phyloP scores from a whole-genome alignment of 805 yeast genomes.

The Starmerella kuoi region DNA sequence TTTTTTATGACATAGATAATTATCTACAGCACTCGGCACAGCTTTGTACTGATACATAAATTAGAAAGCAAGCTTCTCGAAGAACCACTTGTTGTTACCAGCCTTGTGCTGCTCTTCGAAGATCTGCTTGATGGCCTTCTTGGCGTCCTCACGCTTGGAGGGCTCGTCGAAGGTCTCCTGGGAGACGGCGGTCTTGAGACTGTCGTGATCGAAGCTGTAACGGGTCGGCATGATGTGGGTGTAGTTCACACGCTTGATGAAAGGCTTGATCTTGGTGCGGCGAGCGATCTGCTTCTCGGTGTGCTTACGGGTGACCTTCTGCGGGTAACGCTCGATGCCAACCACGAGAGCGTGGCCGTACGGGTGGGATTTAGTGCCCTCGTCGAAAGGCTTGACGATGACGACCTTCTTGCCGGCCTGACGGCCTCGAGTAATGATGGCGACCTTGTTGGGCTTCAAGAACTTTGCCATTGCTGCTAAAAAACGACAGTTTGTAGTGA shows the following conservation, averaged over 20 bases:
- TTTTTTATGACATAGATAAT: no score
- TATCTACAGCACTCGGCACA: no score
- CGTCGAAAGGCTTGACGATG: slow-evolving; percentile 95
- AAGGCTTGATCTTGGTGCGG: slow-evolving; percentile 98
- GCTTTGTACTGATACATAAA: slow-evolving; percentile 21
- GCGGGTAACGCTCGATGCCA: slow-evolving; percentile 97
- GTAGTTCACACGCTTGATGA: slow-evolving; percentile 98
- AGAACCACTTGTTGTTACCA: slow-evolving; percentile 99
- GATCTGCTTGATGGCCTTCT: slow-evolving; percentile 97
- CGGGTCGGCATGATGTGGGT: slow-evolving; percentile 99
- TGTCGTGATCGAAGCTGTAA: slow-evolving; percentile 94
- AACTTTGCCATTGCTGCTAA: slow-evolving; percentile 74
- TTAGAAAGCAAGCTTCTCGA: slow-evolving; percentile 90
- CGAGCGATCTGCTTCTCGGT: slow-evolving; percentile 93
- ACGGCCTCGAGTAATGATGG: slow-evolving; percentile 99
- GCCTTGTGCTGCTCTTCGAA: slow-evolving; percentile 97
- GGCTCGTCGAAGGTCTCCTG: slow-evolving; percentile 95
- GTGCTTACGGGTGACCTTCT: slow-evolving; percentile 88
- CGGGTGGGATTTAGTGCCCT: slow-evolving; percentile 96
- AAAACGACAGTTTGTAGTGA: slow-evolving; percentile 8
- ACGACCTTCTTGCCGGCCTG: slow-evolving; percentile 99
- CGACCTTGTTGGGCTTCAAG: slow-evolving; percentile 99
- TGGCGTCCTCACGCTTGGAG: slow-evolving; percentile 96
- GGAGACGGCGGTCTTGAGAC: slow-evolving; percentile 81
- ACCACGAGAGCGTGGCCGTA: slow-evolving; percentile 99